A percentile compares a stretch with the other conserved stretches of the same genome.
phyloP scores from a whole-genome alignment of 805 yeast species.

The Yarrowia osloensis region DNA sequence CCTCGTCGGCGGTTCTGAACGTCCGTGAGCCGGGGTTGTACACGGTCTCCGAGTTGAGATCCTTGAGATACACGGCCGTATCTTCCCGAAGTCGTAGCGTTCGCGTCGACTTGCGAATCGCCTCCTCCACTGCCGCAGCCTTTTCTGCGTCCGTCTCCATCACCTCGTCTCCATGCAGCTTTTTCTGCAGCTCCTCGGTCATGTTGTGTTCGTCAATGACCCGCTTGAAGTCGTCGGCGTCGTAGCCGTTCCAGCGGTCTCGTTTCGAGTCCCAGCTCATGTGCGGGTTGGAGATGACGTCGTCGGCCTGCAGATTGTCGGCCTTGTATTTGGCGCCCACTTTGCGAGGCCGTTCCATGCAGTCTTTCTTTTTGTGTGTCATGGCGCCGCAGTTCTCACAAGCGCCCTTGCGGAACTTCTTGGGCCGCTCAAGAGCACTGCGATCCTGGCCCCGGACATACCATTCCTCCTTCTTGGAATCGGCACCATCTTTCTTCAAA shows the following conservation, averaged over 20 bases:
- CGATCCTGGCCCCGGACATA: slow-evolving; percentile 41
- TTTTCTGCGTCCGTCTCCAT: slow-evolving; percentile 30
- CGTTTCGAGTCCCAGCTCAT: slow-evolving; percentile 67
- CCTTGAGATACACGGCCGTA: slow-evolving; percentile 66
- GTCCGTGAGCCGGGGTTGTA: slow-evolving; percentile 44
- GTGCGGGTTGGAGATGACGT: slow-evolving; percentile 37
- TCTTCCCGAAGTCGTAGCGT: slow-evolving; percentile 70
- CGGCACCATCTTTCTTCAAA: slow-evolving; percentile 35
- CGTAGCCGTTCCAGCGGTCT: slow-evolving; percentile 83
- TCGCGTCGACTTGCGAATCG: slow-evolving; percentile 43
- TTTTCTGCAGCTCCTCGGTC: slow-evolving; percentile 32
- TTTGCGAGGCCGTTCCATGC: slow-evolving; percentile 59
- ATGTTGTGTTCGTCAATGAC: slow-evolving; percentile 44
- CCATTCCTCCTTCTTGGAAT: slow-evolving; percentile 38
- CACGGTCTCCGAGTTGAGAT: slow-evolving; percentile 54
- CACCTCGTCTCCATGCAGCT: slow-evolving; percentile 30
- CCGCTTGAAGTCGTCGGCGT: slow-evolving; percentile 60
- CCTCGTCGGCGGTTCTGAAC: slow-evolving; percentile 39
- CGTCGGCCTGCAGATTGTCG: slow-evolving; percentile 40
- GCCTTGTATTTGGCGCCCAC: slow-evolving; percentile 44
- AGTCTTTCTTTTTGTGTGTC: slow-evolving; percentile 54
- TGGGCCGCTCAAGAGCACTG: slow-evolving; percentile 31
- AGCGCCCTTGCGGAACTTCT: slow-evolving; percentile 44
- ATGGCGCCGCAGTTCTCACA: slow-evolving; percentile 63
- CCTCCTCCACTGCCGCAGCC: slow-evolving; percentile 31